phyloP scores from a whole-genome alignment of 2,329 filamentous ascomycete species.

The Plenodomus lindquistii region DNA sequence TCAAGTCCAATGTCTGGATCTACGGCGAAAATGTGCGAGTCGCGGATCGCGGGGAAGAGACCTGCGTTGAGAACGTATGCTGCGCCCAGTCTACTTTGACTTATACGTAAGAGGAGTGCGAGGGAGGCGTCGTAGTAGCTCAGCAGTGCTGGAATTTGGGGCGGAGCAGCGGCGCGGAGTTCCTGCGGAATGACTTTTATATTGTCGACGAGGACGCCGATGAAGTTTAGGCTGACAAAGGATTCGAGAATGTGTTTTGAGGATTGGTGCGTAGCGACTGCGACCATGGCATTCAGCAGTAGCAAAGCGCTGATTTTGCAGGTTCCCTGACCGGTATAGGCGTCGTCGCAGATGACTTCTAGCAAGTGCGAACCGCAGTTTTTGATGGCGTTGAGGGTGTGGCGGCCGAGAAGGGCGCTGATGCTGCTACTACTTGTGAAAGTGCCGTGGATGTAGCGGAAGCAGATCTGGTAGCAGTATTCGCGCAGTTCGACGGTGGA shows the following conservation, averaged over 20 bases:
- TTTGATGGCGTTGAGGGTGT: constrained; percentile 71
- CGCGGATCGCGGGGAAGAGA: constrained; percentile 78
- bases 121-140: constrained; percentile 74
- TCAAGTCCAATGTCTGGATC: constrained; percentile 91
- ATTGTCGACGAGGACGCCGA: constrained; percentile 86
- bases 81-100: constrained; percentile 82
- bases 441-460: constrained; percentile 78
- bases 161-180: constrained; percentile 44
- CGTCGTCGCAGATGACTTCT: constrained; percentile 89
- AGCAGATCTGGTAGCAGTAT: constrained; percentile 89
- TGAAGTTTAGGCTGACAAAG: constrained; percentile 85
- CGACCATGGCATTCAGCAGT: constrained; percentile 77
- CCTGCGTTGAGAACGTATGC: constrained; percentile 86
- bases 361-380: constrained; percentile 80
- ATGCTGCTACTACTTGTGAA: constrained; percentile 47
- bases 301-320: constrained; percentile 86
- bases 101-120: constrained; percentile 79
- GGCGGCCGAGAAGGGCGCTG: constrained; percentile 43
- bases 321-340: constrained; percentile 77
- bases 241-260: constrained; percentile 76
- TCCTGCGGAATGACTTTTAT: constrained; percentile 78
- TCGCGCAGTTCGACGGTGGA: constrained; percentile 74
- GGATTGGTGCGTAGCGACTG: constrained; percentile 71
- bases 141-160: constrained; percentile 59
- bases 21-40: constrained; percentile 82